Conservation (phyloP, 768 basidiomycete genomes). For the Favolaschia claudopus region DNA sequence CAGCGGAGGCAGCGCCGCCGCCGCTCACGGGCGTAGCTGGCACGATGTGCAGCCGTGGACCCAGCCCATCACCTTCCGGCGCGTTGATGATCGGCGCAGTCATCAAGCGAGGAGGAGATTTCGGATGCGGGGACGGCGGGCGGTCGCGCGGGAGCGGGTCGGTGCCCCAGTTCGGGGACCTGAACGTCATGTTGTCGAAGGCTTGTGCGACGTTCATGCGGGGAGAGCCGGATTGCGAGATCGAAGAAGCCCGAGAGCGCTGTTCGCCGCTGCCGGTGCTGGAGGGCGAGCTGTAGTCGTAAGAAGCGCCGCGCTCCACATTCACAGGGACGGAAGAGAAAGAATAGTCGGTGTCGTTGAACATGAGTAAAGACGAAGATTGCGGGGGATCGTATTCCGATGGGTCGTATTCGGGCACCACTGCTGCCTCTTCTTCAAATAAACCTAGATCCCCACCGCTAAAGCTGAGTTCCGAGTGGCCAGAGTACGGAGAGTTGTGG, state of each 20-base stretch:
- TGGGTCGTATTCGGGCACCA: constrained; percentile 70
- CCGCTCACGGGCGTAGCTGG: constrained; percentile 84
- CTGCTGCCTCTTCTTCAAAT: constrained; percentile 53
- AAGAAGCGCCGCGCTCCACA: constrained; percentile 48
- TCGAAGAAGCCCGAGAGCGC: constrained; percentile 70
- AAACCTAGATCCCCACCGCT: constrained; percentile 58
- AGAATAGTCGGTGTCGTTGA: constrained; percentile 60
- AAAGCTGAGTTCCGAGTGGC: constrained; percentile 70
- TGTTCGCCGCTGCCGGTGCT: constrained; percentile 55
- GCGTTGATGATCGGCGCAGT: constrained; percentile 57
- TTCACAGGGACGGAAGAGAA: constrained; percentile 44
- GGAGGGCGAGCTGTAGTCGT: constrained; percentile 72
- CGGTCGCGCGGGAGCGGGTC: constrained; percentile 54
- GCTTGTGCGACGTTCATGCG: constrained; percentile 63
- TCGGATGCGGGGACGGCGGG: constrained; percentile 31
- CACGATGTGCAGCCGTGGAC: constrained; percentile 79
- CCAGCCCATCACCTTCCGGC: constrained; percentile 63
- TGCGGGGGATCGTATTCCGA: constrained; percentile 72
- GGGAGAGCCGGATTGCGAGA: constrained; percentile 69
- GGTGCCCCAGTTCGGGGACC: constrained; percentile 66
- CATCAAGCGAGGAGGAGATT: constrained; percentile 67
- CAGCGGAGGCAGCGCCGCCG: constrained; percentile 55
- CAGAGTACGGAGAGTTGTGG: constrained; percentile 75
- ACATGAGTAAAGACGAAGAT: constrained; percentile 62
- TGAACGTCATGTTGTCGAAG: constrained; percentile 70